Evolutionary conservation across 257 asterid species (phyloP), one percentile per base, ranked within the genome.

Genomic region (Solanum arcanum): DNA sequence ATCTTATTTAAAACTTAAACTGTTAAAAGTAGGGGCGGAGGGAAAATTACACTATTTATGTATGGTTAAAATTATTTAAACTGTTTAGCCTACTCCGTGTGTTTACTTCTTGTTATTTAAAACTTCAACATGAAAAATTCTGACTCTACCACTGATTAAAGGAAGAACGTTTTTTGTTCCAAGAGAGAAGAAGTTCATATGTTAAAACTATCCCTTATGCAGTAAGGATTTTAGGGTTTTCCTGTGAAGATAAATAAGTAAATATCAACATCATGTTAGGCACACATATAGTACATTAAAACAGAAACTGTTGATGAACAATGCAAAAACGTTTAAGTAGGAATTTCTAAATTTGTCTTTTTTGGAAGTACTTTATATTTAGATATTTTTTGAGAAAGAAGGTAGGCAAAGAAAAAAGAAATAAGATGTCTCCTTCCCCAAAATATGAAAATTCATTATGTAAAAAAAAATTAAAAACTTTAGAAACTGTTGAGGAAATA

Each of bases 301-400:
- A 52, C 52, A 66, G 23, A 52, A 82, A 80, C 94, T 91, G 87
- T 90, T 86, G 94, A 83, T 89, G 93, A 92, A 93, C 89, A 90
- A 83, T 85, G 73, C 16, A 82, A 42, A 18, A 49, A 83, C 88
- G 29, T 42, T 42, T 66, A 39, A 68, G 80, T 33, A 60, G 90
- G 41, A 85, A 84, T 52, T 44, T 90, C 84, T 66, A 87, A 86
- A 74, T 80, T n/a, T 83, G 87, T 88, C 88, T 66, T 90, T 74
- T 41, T 90, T 59, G 37, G 37, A 16, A 84, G 74, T 86, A 27
- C 56, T 27, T 83, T 82, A 86, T 86, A 76, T 87, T 82, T 39
- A 89, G 91, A 87, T 90, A 21, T 0, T 68, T 75, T 70, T 37
- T 91, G 82, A 87, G 89, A 83, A 52, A 25, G 75, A 23, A 47